Percentiles rank a stretch among this genome's conserved stretches.
These are phyloP conservation scores for Floccularia luteovirens DNA, from an alignment of 768 basidiomycete species.

Conservation along the genomic window DNA sequence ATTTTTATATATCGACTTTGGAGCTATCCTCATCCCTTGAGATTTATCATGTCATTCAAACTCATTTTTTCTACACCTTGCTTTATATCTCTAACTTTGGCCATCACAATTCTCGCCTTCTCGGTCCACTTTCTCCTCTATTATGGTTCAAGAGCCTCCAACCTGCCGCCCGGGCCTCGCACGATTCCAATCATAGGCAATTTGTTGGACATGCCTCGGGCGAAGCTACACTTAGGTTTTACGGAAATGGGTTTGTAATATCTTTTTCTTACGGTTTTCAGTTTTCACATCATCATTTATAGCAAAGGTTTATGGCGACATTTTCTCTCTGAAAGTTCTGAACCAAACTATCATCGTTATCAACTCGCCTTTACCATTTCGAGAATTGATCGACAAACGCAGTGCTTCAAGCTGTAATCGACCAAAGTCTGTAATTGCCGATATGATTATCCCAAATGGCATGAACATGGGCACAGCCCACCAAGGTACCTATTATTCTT, in stretches of 20 bases:
- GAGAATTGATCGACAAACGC: slow-evolving; percentile 16
- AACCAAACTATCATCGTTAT: slow-evolving; percentile 16
- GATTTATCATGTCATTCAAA: too few species aligned
- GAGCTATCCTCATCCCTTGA: too few species aligned
- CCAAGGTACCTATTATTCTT: slow-evolving; percentile 2
- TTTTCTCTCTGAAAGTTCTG: slow-evolving; percentile 12
- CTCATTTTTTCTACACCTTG: too few species aligned
- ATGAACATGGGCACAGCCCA: slow-evolving; percentile 12
- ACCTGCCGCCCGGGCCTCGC: slow-evolving; percentile 17
- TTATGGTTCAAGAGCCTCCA: slow-evolving; percentile 4
- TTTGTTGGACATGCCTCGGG: slow-evolving; percentile 11
- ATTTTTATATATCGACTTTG: too few species aligned
- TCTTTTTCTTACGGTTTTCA: neutral
- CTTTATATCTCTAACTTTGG: too few species aligned
- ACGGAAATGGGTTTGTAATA: slow-evolving; percentile 9
- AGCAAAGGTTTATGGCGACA: slow-evolving; percentile 13
- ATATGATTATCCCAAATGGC: slow-evolving; percentile 10
- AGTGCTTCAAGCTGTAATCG: slow-evolving; percentile 11
- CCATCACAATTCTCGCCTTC: neutral
- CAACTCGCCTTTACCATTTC: slow-evolving; percentile 10
- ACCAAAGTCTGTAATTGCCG: slow-evolving; percentile 9
- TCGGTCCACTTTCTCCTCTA: neutral
- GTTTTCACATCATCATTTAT: neutral
- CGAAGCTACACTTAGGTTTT: slow-evolving; percentile 13
- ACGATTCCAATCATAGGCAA: slow-evolving; percentile 16